These are phyloP conservation scores for Phialophora tarda DNA, from an alignment of 2,329 filamentous ascomycete species.

Conservation along the genomic window DNA sequence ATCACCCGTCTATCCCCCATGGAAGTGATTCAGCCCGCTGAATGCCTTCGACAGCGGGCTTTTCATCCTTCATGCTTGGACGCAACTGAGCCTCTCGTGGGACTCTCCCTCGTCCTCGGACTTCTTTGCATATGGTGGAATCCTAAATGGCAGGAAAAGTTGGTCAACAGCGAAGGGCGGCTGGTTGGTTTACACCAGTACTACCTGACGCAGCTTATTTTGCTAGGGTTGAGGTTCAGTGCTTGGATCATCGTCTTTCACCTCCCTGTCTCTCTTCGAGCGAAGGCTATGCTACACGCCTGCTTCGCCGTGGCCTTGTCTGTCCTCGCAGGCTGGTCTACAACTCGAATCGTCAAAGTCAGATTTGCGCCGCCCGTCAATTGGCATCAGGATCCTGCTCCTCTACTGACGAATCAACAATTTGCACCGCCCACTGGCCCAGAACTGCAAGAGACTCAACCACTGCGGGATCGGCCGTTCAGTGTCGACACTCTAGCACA, in stretches of 20 bases:
- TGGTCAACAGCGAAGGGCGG: conserved; percentile 50
- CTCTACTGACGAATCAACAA: conserved; percentile 33
- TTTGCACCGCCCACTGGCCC: conserved; percentile 28
- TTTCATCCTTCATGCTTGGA: conserved; percentile 28
- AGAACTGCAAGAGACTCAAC: conserved; percentile 9
- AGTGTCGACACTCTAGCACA: conserved; percentile 40
- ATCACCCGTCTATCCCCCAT: conserved; percentile 33
- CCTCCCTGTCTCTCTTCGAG: conserved; percentile 20
- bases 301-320: conserved; percentile 50
- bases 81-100: conserved; percentile 29
- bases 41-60: conserved; percentile 22
- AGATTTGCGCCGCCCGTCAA: conserved; percentile 49
- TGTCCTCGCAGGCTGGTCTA: conserved; percentile 45
- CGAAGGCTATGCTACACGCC: conserved; percentile 38
- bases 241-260: conserved; percentile 50
- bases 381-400: conserved; percentile 35
- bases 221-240: conserved; percentile 51
- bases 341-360: conserved; percentile 49
- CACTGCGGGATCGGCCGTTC: conserved; percentile 39
- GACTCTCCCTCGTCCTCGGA: conserved; percentile 48
- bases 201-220: conserved; percentile 54
- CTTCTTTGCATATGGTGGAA: conserved; percentile 58
- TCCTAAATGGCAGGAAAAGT: conserved; percentile 52
- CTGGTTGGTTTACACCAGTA: conserved; percentile 53
- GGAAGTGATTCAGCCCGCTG: conserved; percentile 25